Evolutionary conservation across 2,329 filamentous ascomycete species (phyloP).

Genomic region (Venturia effusa): DNA sequence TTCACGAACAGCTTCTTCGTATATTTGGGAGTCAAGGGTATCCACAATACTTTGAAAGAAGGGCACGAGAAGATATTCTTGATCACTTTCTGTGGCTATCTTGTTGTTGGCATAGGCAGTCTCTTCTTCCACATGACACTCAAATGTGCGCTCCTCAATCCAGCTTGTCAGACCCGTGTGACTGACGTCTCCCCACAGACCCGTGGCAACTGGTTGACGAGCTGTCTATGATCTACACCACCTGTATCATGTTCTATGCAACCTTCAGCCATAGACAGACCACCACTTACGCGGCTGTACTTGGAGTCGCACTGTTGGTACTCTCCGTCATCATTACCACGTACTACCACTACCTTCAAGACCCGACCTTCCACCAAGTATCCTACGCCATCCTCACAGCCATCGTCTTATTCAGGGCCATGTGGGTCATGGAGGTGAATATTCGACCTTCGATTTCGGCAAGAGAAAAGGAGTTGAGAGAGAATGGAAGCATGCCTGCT

Average conservation of each 20-base stretch:
- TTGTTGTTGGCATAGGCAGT: slow-evolving; percentile 50
- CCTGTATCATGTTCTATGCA: slow-evolving; percentile 59
- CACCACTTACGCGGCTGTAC: slow-evolving; percentile 35
- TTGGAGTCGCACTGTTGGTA: slow-evolving; percentile 46
- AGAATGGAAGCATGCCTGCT: slow-evolving; percentile 17
- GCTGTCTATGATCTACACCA: slow-evolving; percentile 62
- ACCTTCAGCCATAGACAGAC: slow-evolving; percentile 55
- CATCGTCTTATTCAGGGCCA: slow-evolving; percentile 58
- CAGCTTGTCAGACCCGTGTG: neutral
- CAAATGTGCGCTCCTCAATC: slow-evolving; percentile 38
- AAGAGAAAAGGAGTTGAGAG: slow-evolving; percentile 29
- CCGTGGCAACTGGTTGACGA: slow-evolving; percentile 64
- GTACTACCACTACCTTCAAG: slow-evolving; percentile 71
- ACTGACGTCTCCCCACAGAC: slow-evolving; percentile 30
- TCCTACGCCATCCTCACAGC: slow-evolving; percentile 64
- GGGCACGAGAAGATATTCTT: slow-evolving; percentile 67
- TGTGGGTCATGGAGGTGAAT: slow-evolving; percentile 65
- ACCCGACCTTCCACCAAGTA: slow-evolving; percentile 73
- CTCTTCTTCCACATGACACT: slow-evolving; percentile 54
- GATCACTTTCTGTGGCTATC: slow-evolving; percentile 51
- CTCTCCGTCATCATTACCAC: slow-evolving; percentile 58
- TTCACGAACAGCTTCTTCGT: slow-evolving; percentile 76
- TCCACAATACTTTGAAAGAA: slow-evolving; percentile 60
- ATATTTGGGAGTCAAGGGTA: slow-evolving; percentile 64
- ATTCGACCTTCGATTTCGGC: slow-evolving; percentile 45